phyloP scores from a whole-genome alignment of 2,329 filamentous ascomycete genomes.

The Reticulascus tulasneorum region DNA sequence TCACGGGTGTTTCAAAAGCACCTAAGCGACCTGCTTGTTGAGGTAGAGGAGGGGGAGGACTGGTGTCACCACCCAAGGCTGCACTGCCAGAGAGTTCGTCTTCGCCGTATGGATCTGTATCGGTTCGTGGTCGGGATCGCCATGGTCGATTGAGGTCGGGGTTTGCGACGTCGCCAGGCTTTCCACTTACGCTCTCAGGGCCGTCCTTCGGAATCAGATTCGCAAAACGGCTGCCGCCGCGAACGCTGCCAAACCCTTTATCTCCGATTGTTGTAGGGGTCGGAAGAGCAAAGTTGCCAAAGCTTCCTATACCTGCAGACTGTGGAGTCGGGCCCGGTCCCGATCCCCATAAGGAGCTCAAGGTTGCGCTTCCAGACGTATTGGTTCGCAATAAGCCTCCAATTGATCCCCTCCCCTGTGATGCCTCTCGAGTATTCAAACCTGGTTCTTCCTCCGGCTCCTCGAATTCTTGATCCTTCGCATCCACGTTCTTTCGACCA shows the following conservation, averaged over 20 bases:
- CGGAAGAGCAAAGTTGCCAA: conserved; percentile 81
- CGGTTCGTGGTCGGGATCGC: conserved; percentile 60
- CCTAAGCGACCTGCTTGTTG: conserved; percentile 32
- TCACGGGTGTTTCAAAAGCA: conserved; percentile 50
- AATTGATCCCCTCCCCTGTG: conserved; percentile 32
- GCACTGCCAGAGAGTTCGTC: conserved; percentile 64
- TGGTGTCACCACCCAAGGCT: conserved; percentile 70
- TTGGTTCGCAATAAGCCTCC: conserved; percentile 50
- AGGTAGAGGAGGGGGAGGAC: conserved; percentile 32
- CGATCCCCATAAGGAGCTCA: conserved; percentile 42
- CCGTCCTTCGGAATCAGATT: conserved; percentile 78
- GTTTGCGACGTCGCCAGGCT: conserved; percentile 42
- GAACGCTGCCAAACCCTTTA: conserved; percentile 59
- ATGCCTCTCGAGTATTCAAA: conserved; percentile 22
- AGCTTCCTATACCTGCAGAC: conserved; percentile 63
- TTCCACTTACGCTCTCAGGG: conserved; percentile 56
- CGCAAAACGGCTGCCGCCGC: conserved; percentile 80
- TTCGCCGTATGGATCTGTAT: conserved; percentile 75
- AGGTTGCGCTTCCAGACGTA: conserved; percentile 43
- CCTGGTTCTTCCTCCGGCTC: conserved; percentile 20
- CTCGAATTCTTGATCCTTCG: conserved; percentile 38
- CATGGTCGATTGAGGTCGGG: conserved; percentile 42
- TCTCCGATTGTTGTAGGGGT: conserved; percentile 51
- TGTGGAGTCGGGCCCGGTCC: conserved; percentile 1
- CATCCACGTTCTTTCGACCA: conserved; percentile 48